Conservation (phyloP, 2,329 filamentous ascomycete species). For the Colletotrichum orchidophilum region DNA sequence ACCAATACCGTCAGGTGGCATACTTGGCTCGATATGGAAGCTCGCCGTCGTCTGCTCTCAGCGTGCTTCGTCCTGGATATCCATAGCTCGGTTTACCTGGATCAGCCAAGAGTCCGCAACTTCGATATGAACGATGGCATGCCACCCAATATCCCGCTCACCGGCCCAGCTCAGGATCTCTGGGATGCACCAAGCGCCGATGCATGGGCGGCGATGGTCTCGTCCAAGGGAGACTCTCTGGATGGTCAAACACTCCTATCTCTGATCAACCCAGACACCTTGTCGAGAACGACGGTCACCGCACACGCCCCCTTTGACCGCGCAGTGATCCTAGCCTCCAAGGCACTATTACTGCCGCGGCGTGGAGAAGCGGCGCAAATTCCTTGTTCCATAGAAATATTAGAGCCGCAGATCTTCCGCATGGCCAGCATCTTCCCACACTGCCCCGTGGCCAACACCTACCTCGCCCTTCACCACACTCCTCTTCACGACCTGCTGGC, state of each 20-base stretch:
- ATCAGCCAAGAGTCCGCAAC: constrained; percentile 51
- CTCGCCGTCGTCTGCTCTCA: constrained; percentile 62
- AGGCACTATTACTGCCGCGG: constrained; percentile 49
- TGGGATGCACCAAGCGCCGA: constrained; percentile 59
- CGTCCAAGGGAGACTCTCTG: constrained; percentile 34
- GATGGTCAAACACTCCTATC: constrained; percentile 20
- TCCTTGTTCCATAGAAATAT: constrained; percentile 37
- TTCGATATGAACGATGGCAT: constrained; percentile 48
- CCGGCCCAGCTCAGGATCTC: constrained; percentile 52
- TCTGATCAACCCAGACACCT: constrained; percentile 40
- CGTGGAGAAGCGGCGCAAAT: constrained; percentile 42
- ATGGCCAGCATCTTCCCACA: constrained; percentile 54
- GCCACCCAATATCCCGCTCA: constrained; percentile 55
- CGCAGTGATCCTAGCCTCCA: constrained; percentile 50
- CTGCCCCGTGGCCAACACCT: constrained; percentile 59
- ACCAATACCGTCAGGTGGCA: constrained; percentile 54
- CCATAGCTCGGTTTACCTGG: constrained; percentile 64
- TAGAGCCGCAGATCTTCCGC: constrained; percentile 38
- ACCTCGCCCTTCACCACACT: constrained; percentile 66
- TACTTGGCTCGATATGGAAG: constrained; percentile 62
- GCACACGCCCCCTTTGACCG: constrained; percentile 50
- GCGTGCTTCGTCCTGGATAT: constrained; percentile 67
- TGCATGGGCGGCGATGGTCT: constrained; percentile 54
- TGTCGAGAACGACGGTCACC: constrained; percentile 48
- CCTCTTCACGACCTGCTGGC: constrained; percentile 67